phyloP scores from a whole-genome alignment of 805 yeast genomes.

The Helenozyma rhizophorensis region DNA sequence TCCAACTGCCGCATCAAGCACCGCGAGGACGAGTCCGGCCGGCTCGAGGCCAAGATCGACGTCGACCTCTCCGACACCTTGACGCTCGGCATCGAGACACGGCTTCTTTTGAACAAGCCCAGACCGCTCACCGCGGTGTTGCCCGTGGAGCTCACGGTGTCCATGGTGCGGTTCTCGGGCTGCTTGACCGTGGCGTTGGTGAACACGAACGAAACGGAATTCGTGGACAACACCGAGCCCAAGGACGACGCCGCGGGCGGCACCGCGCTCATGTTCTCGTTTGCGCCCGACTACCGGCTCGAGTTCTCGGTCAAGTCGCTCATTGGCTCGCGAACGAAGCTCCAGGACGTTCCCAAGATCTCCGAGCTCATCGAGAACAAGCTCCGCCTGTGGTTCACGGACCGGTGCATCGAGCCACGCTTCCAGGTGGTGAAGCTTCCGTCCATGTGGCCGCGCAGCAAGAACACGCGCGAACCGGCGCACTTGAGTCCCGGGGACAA shows the following conservation, averaged over 20 bases:
- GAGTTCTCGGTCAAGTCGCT: slow-evolving; percentile 86
- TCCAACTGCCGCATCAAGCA: slow-evolving; percentile 83
- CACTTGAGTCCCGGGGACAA: slow-evolving; percentile 15
- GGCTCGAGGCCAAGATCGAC: slow-evolving; percentile 82
- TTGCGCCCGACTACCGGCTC: slow-evolving; percentile 84
- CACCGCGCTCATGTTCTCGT: slow-evolving; percentile 81
- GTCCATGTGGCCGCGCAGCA: slow-evolving; percentile 71
- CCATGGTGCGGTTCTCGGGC: slow-evolving; percentile 88
- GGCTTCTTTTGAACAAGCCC: slow-evolving; percentile 74
- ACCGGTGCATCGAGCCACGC: slow-evolving; percentile 90
- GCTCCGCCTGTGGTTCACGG: slow-evolving; percentile 84
- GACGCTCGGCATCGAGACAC: slow-evolving; percentile 81
- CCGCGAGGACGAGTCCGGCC: slow-evolving; percentile 47
- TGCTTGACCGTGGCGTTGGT: slow-evolving; percentile 75
- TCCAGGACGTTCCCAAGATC: slow-evolving; percentile 90
- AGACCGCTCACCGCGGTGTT: slow-evolving; percentile 78
- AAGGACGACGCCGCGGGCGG: slow-evolving; percentile 37
- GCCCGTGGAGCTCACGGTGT: slow-evolving; percentile 80
- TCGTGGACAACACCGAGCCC: slow-evolving; percentile 6
- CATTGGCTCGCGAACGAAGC: slow-evolving; percentile 87
- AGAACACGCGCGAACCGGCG: slow-evolving; percentile 34
- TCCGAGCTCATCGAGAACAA: slow-evolving; percentile 79
- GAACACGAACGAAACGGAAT: slow-evolving; percentile 38
- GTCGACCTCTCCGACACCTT: slow-evolving; percentile 85
- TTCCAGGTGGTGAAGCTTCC: slow-evolving; percentile 84